Base-by-base conservation (phyloP, 2,329 filamentous ascomycete species). In the Tothia fuscella region DNA sequence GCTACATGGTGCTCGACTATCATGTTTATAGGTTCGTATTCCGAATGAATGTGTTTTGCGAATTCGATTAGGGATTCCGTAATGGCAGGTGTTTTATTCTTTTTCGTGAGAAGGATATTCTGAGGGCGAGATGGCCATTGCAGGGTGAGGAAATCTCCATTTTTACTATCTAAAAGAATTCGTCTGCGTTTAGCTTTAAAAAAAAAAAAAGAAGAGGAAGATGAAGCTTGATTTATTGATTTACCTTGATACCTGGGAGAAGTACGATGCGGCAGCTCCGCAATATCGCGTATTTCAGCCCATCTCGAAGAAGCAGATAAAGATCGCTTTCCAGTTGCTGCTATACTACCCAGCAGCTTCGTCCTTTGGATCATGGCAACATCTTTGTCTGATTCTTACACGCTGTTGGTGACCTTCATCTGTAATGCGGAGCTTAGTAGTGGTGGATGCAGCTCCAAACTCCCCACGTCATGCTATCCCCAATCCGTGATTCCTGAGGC, bases 1-100 rank as follows among this genome's bases (percentile, higher is more conserved):
- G 89, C 87, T 13, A 87, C 76, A 37, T 77, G 70, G 3, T 74
- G 78, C 60, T 96, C 91, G 50, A 96, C 78, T 9, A 96, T 75
- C 37, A 96, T 70, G 53, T 85, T 82, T 48, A 88, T 75, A 40
- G 75, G 74, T 1, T 86, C 80, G 59, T 96, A 95, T 45, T 85
- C 84, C 47, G 68, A 70, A 50, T 78, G 75, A 45, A 95, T 74
- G 60, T 96, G 82, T 55, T 68, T 67, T 32, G 67, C 67, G 53
- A 77, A 77, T 51, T 77, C 73, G 45, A 76, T 54, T 28, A 79
- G 57, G 2, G 74, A 72, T 12, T 66, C 58, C 21, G 71, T 74
- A 39, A 78, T 71, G 21, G 61, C 59, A 2, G 67, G 63, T 3
- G 72, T 71, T 48, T 71, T 65, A 48, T 76, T 69, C 56, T 84